Base-by-base conservation (phyloP, 2,329 filamentous ascomycete genomes). In the Zasmidium angulare region DNA sequence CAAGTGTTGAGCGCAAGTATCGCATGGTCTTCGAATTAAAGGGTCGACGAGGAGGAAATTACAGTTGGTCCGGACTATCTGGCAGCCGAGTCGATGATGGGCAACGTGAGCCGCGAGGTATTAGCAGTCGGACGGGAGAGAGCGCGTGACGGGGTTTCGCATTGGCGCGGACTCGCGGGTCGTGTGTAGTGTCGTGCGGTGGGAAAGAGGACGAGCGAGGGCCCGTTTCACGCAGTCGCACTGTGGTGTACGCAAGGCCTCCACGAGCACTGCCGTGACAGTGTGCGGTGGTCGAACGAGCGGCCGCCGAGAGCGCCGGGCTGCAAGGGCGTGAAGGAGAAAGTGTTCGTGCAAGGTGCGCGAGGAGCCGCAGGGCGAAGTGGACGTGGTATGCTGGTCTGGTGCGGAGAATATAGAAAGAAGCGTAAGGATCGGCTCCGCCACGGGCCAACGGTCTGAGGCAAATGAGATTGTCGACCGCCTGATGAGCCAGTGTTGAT, bases 301-400 rank as follows among this genome's bases (percentile, higher is more conserved):
- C 51, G 57, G 46, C 31, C 50, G 46, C 50, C 53, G 43, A 46
- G 56, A 60, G 60, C 58, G 36, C 63, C 58, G 56, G 60, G 58
- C 56, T 59, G 63, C 60, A 57, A 63, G 51, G 58, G 58, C 50
- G 46, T 53, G 31, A 6, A 29, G 26, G 47, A 46, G 23, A 11
- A 11, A 20, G n/a, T 20, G 19, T 21, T 36, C 26, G 26, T 52
- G 20, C 50, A 19, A 20, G 26, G 36, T 40, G 50, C 7, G 50
- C 50, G 21, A 40, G 10, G 26, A 40, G 26, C 26, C 26, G 50
- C 29, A 40, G 21, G 21, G 26, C 26, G 14, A 36, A 14, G 7
- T 43, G 9, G 36, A 19, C 36, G 6, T 43, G 36, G 36, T 43
- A 43, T 43, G 36, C 36, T 43, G 36, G 36, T 43, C 36, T 43